Evolutionary conservation across 805 yeast species (phyloP), one percentile per base, ranked within the genome.

Genomic region (Candida adriatica): DNA sequence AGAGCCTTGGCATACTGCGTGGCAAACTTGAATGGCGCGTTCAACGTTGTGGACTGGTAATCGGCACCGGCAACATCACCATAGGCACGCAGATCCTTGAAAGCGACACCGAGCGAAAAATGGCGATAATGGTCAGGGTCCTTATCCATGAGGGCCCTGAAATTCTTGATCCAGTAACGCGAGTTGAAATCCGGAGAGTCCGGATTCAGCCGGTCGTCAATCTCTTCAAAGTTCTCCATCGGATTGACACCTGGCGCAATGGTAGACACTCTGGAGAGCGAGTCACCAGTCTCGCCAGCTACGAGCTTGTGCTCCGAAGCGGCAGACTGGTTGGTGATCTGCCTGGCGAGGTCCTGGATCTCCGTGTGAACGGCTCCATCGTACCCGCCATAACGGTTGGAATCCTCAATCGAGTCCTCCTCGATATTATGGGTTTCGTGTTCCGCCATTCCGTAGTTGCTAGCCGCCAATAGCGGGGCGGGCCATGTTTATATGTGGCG

Each of bases 61-160:
- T 76, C 85, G 4, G 80, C 66, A 46, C 68, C 77, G 4, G 66
- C 54, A 14, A 76, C 73, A 23, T 59, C 58, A 41, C 90, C 90
- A 34, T 62, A 70, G 4, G 82, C 83, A 34, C 75, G 56, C 42
- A 81, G 58, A 45, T 76, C 56, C 38, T 70, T 63, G 61, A 72
- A 82, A 3, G 75, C 61, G 25, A 79, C 59, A 8, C 85, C 78
- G 31, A 78, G 56, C 16, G 68, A 63, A 27, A 72, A 59, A 17
- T 76, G 74, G 46, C 70, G 68, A 51, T 70, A 77, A 48, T 73
- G 65, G 4, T 75, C 85, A 1, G 75, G 73, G 45, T 79, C 82
- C 7, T 67, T 53, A 25, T 66, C 68, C 49, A 53, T 56, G 35
- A 79, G 49, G 30, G 64, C 60, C 38, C 68, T 62, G 60, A 80